Evolutionary conservation across 108 stramenopile genomes (phyloP), one percentile per base, ranked within the genome.

Genomic region (Aurantiochytrium sp.): DNA sequence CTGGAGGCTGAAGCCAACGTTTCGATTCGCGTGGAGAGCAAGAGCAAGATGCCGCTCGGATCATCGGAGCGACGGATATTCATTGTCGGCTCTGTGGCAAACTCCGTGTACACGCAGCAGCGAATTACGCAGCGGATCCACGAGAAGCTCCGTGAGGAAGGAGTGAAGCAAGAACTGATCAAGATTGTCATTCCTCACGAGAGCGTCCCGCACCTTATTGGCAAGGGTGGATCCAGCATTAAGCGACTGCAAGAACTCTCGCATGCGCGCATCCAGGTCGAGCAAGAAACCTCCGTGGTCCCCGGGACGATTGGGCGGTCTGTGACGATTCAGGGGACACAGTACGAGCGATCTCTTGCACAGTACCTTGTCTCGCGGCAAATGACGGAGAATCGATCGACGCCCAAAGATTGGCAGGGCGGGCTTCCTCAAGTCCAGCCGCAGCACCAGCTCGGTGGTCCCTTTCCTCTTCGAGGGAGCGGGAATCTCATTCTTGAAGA

Each of bases 141-240:
- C 51, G 76, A 83, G 51, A 83, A 83, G 3, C 76, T 83, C 16
- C 45, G 51, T 12, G 76, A 83, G 23, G 76, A 83, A 45, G 76
- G 76, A 43, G 76, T 83, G 19, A 47, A 83, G 76, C 76, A 83
- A 53, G 76, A 83, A 45, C 76, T 83, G 12, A 83, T 83, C 51
- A 83, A 83, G 28, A 83, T 83, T 28, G 76, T 83, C 25, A 83
- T 83, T 23, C 76, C 76, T 6, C 76, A 83, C 51, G 76, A 83
- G 28, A 83, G 76, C 28, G 76, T 83, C n/a, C 76, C 76, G 10
- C 76, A 83, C 76, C 28, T 83, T 8, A 83, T 83, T 83, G 76
- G 76, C 76, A 83, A 83, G 51, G 76, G 76, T 2, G 76, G 76
- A 23, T 83, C 76, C 18, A 83, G 51, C 51, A 83, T 83, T 28